Evolutionary conservation across 2,329 filamentous ascomycete genomes (phyloP).

Genomic region (Fusarium verrucosum): DNA sequence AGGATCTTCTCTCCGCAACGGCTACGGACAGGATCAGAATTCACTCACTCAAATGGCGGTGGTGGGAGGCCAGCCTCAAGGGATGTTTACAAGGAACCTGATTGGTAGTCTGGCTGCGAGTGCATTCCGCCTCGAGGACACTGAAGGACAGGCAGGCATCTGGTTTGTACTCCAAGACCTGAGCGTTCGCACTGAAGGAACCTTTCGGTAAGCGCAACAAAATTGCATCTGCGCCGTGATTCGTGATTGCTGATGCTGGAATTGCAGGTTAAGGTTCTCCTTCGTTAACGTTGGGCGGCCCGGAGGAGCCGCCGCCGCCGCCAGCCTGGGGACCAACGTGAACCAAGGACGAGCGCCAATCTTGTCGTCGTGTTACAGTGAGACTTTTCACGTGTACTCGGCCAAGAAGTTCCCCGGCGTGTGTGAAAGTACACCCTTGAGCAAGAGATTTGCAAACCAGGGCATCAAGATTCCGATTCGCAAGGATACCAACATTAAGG

Average conservation of each 20-base stretch:
- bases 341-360: constrained; percentile 83
- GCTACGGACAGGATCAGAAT: constrained; percentile 47
- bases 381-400: constrained; percentile 91
- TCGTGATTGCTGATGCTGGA: constrained; percentile 26
- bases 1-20: constrained; percentile 44
- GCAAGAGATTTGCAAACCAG: constrained; percentile 91
- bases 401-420: constrained; percentile 99
- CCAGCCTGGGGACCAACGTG: constrained; percentile 58
- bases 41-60: constrained; percentile 49
- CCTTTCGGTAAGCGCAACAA: constrained; percentile 74
- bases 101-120: constrained; percentile 93
- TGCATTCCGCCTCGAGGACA: constrained; percentile 83
- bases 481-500: constrained; percentile 75
- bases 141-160: constrained; percentile 82
- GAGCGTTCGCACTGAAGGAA: constrained; percentile 91
- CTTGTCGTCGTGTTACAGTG: constrained; percentile 85
- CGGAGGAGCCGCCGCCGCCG: constrained; percentile 49
- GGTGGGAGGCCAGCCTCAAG: constrained; percentile 65
- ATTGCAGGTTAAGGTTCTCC: constrained; percentile 67
- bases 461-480: constrained; percentile 97
- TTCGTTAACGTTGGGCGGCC: constrained; percentile 84
- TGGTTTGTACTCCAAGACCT: constrained; percentile 98
- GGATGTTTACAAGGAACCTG: constrained; percentile 94
- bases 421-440: constrained; percentile 89
- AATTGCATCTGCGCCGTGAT: background rate